Conservation (phyloP, 2,329 filamentous ascomycete genomes). For the Microdochium paspali region DNA sequence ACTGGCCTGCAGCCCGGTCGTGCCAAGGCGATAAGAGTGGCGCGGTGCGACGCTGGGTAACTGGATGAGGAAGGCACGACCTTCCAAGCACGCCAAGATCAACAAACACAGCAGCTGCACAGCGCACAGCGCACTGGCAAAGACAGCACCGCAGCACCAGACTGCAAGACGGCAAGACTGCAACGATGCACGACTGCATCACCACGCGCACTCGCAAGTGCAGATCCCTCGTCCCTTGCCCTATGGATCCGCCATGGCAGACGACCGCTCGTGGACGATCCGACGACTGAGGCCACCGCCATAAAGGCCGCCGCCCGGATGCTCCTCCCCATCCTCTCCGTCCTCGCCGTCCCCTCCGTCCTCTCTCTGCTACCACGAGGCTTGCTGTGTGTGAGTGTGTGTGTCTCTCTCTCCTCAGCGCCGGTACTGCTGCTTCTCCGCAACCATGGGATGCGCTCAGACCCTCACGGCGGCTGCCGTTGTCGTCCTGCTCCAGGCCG, state of each 20-base stretch:
- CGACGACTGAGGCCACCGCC: too few relatives aligned
- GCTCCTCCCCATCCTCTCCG: too few relatives aligned
- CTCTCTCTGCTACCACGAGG: too few relatives aligned
- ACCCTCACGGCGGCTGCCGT: background rate
- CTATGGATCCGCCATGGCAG: too few relatives aligned
- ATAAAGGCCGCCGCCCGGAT: too few relatives aligned
- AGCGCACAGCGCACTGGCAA: background rate
- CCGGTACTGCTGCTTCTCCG: background rate
- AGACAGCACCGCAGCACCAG: background rate
- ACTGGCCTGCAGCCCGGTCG: background rate
- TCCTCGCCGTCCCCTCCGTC: too few relatives aligned
- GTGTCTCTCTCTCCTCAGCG: background rate
- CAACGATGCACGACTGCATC: too few relatives aligned
- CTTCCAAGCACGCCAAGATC: background rate
- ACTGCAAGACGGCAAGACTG: too few relatives aligned
- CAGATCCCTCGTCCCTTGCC: too few relatives aligned
- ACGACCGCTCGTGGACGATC: too few relatives aligned
- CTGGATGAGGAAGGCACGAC: background rate
- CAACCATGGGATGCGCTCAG: background rate
- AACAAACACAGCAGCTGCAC: background rate
- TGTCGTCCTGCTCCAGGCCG: slow-evolving; percentile 5
- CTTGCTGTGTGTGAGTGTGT: too few relatives aligned
- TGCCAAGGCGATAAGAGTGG: slow-evolving; percentile 1
- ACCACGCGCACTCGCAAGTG: too few relatives aligned
- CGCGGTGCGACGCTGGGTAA: background rate